Percentiles rank a stretch among this genome's conserved stretches.
Evolutionary conservation across 805 yeast genomes (phyloP).

Genomic region (Lachancea lanzarotensis): DNA sequence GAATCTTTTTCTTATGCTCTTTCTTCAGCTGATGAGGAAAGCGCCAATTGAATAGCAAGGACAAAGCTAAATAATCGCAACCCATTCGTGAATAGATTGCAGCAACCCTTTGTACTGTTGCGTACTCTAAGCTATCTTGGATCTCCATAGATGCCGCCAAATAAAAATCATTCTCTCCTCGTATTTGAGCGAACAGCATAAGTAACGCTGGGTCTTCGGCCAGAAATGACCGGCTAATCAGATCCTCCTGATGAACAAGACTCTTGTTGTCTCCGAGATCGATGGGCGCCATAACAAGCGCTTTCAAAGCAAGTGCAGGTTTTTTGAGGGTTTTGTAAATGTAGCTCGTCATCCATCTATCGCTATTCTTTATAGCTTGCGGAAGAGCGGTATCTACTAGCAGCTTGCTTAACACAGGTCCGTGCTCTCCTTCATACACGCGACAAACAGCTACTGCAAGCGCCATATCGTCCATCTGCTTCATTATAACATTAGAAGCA

Average conservation of each 20-base stretch:
- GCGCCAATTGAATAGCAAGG: slow-evolving; percentile 60
- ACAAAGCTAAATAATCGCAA: slow-evolving; percentile 69
- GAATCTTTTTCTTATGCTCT: not conserved
- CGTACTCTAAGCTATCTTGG: slow-evolving; percentile 46
- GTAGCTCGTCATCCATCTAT: slow-evolving; percentile 80
- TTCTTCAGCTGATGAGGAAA: slow-evolving; percentile 34
- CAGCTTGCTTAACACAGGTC: slow-evolving; percentile 44
- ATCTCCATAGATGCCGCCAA: slow-evolving; percentile 42
- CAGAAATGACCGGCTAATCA: slow-evolving; percentile 39
- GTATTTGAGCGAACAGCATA: slow-evolving; percentile 54
- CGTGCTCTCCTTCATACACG: slow-evolving; percentile 58
- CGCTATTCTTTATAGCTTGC: slow-evolving; percentile 51
- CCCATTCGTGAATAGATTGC: slow-evolving; percentile 81
- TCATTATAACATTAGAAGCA: slow-evolving; percentile 65
- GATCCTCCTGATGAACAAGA: slow-evolving; percentile 28
- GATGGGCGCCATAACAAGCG: slow-evolving; percentile 53
- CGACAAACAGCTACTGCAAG: slow-evolving; percentile 80
- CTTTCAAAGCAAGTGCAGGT: slow-evolving; percentile 49
- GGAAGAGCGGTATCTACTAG: slow-evolving; percentile 50
- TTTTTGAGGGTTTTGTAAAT: slow-evolving; percentile 60
- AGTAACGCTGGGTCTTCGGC: slow-evolving; percentile 80
- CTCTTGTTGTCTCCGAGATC: slow-evolving; percentile 30
- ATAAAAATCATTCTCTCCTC: slow-evolving; percentile 46
- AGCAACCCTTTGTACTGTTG: slow-evolving; percentile 55
- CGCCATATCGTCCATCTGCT: slow-evolving; percentile 58